Evolutionary conservation across 805 yeast genomes (phyloP), one percentile per base, ranked within the genome.

Genomic region (Candida qinlingensis): DNA sequence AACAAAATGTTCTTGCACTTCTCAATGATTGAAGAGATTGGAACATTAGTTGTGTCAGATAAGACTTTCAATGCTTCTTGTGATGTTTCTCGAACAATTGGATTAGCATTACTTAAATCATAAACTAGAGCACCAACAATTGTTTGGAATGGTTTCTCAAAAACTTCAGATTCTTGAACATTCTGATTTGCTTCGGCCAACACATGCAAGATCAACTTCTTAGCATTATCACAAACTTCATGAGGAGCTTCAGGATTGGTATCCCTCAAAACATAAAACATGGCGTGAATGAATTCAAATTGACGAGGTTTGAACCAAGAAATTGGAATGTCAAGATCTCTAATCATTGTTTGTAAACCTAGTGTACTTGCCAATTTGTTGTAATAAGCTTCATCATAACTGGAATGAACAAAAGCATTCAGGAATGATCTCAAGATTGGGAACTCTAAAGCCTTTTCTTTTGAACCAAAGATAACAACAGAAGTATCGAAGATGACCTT

Each of bases 191-290:
- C 89, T 6, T 77, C 79, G 34, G 69, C 74, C 36, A 95, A 65
- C 19, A 90, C 72, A 44, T 78, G 75, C 48, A 83, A 66, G 6
- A 89, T 81, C 52, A 94, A 70, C 3, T 75, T 74, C 52, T 81
- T 79, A 0, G 98, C 96, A 49, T 80, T 76, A 2, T 76, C 77
- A 37, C 89, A 74, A 11, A 92, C 96, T 52, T 77, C 81, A 41
- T 80, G 75, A 0, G 98, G 97, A 3, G 92, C 94, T 41, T 91
- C 95, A 2, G 81, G 75, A 0, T 96, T 91, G 0, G 95, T 85
- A 59, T 94, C 99, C 60, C 96, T 79, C 52, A 92, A 71, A 3
- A 92, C 96, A 67, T 90, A 95, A 55, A 92, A 81, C 64, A 94
- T 77, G 0, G 97, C 89, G 41, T 96, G 77, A 3, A 88, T 81